Base-by-base conservation (phyloP, 805 yeast genomes). In the Nakazawaea holstii region DNA sequence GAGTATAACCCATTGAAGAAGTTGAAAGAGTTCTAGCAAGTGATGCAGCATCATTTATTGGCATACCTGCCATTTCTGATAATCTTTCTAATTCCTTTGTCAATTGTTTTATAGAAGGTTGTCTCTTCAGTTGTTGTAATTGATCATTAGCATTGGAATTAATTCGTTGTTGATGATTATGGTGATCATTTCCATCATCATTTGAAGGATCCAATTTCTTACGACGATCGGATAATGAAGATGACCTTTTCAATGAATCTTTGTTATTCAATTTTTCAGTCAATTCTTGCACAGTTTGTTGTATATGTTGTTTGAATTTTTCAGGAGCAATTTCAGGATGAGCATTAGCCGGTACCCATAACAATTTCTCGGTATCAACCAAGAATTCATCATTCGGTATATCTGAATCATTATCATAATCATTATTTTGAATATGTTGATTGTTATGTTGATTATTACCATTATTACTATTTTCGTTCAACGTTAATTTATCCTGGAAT, bases 281-380 rank as follows among this genome's bases (percentile, higher is more conserved):
- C 31, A 77, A 61, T 52, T 76, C 80, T 50, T 73, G 74, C 4
- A 77, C 80, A n/a, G 79, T 73, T 27, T 68, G 62, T 49, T 82
- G 82, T 39, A 86, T 82, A 59, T 84, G 85, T 53, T 74, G 76
- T 53, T 81, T 70, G 66, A 81, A 85, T 56, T 87, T 88, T 57
- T 87, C 95, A 2, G 98, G 98, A 26, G 95, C 91, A n/a, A 92
- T 77, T 57, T 87, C 92, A 1, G 98, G 98, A 62, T 94, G 99
- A 35, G 89, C 73, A 52, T 80, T 81, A 1, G 98, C 99, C 0
- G 98, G 98, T 1, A 94, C 97, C 99, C 99, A 92, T 46, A 92
- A 68, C 30, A 87, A 66, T 49, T 77, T 68, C 42, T 76, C 75
- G 14, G 76, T 66, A 46, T 66, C 69, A 26, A 56, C 51, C 11